Evolutionary conservation across 2,329 filamentous ascomycete species (phyloP).

Genomic region (Colletotrichum sp.): DNA sequence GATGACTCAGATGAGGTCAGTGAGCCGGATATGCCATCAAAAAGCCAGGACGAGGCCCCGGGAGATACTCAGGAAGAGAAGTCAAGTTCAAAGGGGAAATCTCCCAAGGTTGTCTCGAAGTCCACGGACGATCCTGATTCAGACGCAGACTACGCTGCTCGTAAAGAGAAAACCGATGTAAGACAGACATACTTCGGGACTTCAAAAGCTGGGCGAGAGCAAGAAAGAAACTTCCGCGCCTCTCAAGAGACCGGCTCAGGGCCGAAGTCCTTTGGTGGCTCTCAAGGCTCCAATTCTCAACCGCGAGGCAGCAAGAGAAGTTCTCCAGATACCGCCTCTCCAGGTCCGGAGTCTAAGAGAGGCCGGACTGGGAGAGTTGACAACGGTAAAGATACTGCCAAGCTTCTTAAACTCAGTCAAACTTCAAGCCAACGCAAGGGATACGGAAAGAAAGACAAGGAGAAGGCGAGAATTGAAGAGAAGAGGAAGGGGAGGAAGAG

Average conservation of each 20-base stretch:
- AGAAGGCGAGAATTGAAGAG: not conserved
- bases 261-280: not conserved
- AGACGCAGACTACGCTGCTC: not conserved
- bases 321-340: not conserved
- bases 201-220: not conserved
- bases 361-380: not conserved
- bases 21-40: not conserved
- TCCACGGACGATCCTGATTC: not conserved
- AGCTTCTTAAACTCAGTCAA: not conserved
- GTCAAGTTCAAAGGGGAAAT: not conserved
- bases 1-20: not conserved
- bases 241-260: not conserved
- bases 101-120: not conserved
- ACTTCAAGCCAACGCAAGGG: not conserved
- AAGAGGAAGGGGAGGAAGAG: not conserved
- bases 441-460: not conserved
- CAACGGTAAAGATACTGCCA: not conserved
- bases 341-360: not conserved
- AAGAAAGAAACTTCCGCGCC: not conserved
- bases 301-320: not conserved
- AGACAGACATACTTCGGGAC: not conserved
- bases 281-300: not conserved
- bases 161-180: not conserved
- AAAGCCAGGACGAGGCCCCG: not conserved
- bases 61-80: not conserved